Conservation (phyloP, 352 stramenopile species). For the Phytophthora hybrid region DNA sequence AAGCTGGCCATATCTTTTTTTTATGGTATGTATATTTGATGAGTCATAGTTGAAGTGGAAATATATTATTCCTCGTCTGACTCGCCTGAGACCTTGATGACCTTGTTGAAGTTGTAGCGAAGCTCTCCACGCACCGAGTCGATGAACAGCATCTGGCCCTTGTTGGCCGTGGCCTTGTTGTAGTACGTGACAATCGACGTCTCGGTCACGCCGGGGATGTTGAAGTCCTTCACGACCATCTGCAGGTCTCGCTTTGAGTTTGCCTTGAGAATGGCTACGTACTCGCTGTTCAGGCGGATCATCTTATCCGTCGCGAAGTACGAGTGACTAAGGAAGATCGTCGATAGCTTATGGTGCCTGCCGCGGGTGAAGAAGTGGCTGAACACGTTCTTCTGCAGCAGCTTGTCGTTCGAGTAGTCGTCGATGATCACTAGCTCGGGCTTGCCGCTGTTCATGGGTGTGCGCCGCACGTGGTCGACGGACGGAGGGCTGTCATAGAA, state of each 20-base stretch:
- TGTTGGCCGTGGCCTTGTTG: conserved; percentile 1
- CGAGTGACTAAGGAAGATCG: conserved; percentile 3
- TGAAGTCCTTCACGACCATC: conserved; percentile 25
- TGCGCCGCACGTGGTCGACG: conserved; percentile 16
- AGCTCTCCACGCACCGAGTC: conserved; percentile 21
- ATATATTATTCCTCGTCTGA: background rate
- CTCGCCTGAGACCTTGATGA: background rate
- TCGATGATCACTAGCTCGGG: conserved; percentile 33
- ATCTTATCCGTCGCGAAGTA: background rate
- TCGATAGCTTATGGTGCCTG: conserved; percentile 17
- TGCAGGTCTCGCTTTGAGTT: conserved; percentile 33
- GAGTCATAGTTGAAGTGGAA: conserved; percentile 7
- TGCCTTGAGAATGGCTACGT: conserved; percentile 15
- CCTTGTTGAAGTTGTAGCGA: conserved; percentile 15
- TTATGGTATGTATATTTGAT: conserved; percentile 17
- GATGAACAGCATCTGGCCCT: conserved; percentile 16
- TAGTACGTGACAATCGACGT: conserved; percentile 1
- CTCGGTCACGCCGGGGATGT: conserved; percentile 11
- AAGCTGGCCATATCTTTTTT: conserved; percentile 16
- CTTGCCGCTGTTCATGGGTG: conserved; percentile 16
- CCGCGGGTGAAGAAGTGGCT: conserved; percentile 1
- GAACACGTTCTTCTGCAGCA: conserved; percentile 18
- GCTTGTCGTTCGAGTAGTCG: conserved; percentile 23
- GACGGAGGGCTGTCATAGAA: conserved; percentile 14
- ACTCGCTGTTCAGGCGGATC: background rate